phyloP scores from a whole-genome alignment of 2,329 filamentous ascomycete genomes.

The Fusarium humuli region DNA sequence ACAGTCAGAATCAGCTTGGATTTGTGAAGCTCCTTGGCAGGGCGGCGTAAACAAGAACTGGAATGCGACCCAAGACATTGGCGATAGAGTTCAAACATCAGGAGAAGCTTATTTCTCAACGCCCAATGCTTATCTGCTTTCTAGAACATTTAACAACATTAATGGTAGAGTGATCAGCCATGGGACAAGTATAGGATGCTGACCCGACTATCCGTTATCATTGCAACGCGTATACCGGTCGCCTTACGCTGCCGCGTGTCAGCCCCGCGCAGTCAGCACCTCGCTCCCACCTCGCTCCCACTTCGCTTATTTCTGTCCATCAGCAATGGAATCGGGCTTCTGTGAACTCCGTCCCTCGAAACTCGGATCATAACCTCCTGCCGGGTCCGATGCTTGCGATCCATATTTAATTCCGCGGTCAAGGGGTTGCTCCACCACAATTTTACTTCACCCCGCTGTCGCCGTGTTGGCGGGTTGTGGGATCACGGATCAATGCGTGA shows the following conservation, averaged over 20 bases:
- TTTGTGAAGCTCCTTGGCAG: not conserved
- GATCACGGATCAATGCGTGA: not conserved
- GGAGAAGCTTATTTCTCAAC: not conserved
- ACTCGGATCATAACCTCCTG: not conserved
- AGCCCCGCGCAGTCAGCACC: not conserved
- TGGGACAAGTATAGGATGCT: not conserved
- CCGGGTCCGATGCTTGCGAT: not conserved
- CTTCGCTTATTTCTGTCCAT: not conserved
- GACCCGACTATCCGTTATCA: not conserved
- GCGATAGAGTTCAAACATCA: not conserved
- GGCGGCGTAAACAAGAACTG: not conserved
- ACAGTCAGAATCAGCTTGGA: not conserved
- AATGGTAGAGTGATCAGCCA: not conserved
- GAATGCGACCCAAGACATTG: not conserved
- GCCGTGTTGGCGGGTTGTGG: not conserved
- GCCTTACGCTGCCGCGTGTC: not conserved
- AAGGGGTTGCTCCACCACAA: slow-evolving; percentile 3
- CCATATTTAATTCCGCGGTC: not conserved
- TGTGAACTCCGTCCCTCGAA: not conserved
- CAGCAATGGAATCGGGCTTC: not conserved
- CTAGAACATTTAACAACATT: not conserved
- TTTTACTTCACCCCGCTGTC: not conserved
- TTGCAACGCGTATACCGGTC: not conserved
- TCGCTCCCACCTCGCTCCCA: not conserved
- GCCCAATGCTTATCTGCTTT: not conserved